A percentile compares a stretch with the other conserved stretches of the same genome.
Evolutionary conservation across 495 filamentous ascomycete genomes (phyloP).

Genomic region (Staphylotrichum tortipilum): DNA sequence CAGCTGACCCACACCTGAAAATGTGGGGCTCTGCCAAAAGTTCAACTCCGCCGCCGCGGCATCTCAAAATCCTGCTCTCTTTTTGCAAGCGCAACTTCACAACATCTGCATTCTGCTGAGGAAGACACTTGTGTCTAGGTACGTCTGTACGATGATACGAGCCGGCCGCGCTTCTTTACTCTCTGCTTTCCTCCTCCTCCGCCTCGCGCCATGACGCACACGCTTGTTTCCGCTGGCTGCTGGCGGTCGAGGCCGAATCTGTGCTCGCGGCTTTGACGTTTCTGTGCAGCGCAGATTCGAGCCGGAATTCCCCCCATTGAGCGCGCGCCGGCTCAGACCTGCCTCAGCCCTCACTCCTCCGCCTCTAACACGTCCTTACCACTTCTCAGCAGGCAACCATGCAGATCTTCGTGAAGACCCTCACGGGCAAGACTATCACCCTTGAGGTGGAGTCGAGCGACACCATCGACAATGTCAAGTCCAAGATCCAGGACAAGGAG

Average conservation of each 20-base stretch:
- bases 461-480: constrained; percentile 99
- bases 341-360: constrained; percentile 7
- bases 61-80: constrained; percentile 19
- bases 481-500: constrained; percentile 93
- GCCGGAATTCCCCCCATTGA: neutral
- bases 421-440: constrained; percentile 99
- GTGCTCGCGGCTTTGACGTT: neutral
- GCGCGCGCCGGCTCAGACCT: constrained; percentile 1
- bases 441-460: constrained; percentile 99
- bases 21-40: constrained; percentile 24
- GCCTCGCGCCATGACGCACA: constrained; percentile 21
- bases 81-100: constrained; percentile 27
- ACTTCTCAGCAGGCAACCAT: constrained; percentile 55
- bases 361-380: constrained; percentile 26
- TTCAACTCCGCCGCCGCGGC: constrained; percentile 16
- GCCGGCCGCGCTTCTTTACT: constrained; percentile 9
- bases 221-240: constrained; percentile 15
- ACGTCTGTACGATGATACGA: constrained; percentile 35
- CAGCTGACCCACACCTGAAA: constrained; percentile 23
- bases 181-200: constrained; percentile 11
- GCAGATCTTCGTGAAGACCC: constrained; percentile 99
- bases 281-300: constrained; percentile 4
- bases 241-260: neutral
- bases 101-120: constrained; percentile 47
- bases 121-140: constrained; percentile 51